These are phyloP conservation scores for Cordyceps tenuipes DNA, from an alignment of 2,329 filamentous ascomycete genomes.

Conservation along the genomic window DNA sequence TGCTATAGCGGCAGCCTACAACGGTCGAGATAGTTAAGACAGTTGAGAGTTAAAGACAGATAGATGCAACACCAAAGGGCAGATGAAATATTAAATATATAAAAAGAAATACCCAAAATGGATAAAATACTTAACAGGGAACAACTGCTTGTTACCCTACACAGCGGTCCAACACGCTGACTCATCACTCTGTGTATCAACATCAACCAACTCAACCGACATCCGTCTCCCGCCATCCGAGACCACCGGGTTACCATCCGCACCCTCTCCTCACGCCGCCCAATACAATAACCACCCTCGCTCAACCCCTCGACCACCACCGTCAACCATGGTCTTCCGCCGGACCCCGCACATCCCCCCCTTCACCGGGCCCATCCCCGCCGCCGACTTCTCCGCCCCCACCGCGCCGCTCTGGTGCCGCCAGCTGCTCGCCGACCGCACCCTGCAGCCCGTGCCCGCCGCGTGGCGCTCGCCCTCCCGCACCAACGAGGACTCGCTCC, in stretches of 20 bases:
- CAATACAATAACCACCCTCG: no score
- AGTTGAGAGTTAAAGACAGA: no score
- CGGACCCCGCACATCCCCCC: neutral
- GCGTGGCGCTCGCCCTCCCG: neutral
- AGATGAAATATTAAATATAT: no score
- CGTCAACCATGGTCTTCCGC: neutral
- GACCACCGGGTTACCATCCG: neutral
- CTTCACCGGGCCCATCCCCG: neutral
- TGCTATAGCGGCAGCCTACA: neutral
- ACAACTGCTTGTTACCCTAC: no score
- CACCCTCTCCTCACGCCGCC: neutral
- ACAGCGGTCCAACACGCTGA: neutral
- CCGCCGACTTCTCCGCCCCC: neutral
- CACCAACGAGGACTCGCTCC: constrained; percentile 1
- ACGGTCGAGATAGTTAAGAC: no score
- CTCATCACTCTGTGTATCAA: neutral
- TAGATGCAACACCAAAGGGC: no score
- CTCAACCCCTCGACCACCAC: no score
- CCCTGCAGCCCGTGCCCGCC: neutral
- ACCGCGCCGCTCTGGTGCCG: constrained; percentile 7
- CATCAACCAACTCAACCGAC: neutral
- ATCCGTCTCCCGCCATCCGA: neutral
- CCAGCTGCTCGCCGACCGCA: constrained; percentile 2
- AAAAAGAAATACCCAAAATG: no score
- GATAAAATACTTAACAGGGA: no score